phyloP scores from a whole-genome alignment of 176 grass and related monocot genomes.

The Puya raimondii region DNA sequence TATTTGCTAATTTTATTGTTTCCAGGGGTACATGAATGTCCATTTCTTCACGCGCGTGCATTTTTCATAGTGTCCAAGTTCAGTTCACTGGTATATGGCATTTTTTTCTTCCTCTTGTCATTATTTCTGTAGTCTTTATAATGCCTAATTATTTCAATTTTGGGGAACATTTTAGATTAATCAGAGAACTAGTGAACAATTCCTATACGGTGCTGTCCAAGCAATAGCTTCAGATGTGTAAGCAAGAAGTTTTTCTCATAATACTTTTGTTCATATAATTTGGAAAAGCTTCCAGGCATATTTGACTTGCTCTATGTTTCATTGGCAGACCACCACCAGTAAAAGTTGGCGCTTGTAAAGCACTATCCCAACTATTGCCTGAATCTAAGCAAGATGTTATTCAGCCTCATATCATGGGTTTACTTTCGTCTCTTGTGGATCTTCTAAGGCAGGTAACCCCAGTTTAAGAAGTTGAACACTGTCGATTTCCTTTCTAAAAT shows the following conservation, averaged over 20 bases:
- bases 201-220: constrained; percentile 51
- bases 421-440: constrained; percentile 71
- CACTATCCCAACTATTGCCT: constrained; percentile 56
- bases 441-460: constrained; percentile 64
- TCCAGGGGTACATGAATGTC: constrained; percentile 59
- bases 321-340: constrained; percentile 67
- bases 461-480: background rate
- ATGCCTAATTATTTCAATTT: constrained; percentile 21
- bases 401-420: constrained; percentile 53
- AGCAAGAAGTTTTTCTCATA: constrained; percentile 27
- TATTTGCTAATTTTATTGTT: constrained; percentile 27
- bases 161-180: constrained; percentile 47
- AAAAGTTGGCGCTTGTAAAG: constrained; percentile 93
- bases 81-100: constrained; percentile 53
- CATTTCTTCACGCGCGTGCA: constrained; percentile 87
- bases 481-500: background rate
- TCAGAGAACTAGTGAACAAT: constrained; percentile 54
- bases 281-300: background rate
- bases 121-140: constrained; percentile 12
- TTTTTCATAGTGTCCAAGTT: constrained; percentile 73
- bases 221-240: constrained; percentile 85
- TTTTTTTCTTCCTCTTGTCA: background rate
- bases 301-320: constrained; percentile 3
- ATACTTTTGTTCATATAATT: constrained; percentile 14
- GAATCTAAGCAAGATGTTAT: constrained; percentile 42